These are phyloP conservation scores for Colletotrichum cordylinicola DNA, from an alignment of 2,329 filamentous ascomycete genomes.

Conservation along the genomic window DNA sequence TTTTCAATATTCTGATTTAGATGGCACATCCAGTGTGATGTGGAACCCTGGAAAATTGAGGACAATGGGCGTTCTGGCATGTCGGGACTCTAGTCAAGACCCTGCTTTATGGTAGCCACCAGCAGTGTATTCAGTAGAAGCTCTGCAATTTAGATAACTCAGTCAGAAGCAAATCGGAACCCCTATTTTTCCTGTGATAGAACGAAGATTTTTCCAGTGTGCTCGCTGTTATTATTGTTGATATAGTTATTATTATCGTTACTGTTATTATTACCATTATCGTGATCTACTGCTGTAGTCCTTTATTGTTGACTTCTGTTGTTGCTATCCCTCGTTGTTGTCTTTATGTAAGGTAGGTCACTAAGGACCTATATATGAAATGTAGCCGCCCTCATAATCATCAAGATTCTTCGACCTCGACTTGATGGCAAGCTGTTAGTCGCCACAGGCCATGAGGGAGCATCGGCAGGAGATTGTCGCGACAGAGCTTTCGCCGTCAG, in stretches of 20 bases:
- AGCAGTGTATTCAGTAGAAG: rapidly evolving
- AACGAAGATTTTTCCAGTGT: too few species aligned
- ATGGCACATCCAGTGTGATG: neutral
- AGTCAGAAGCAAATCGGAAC: too few species aligned
- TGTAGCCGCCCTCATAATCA: neutral
- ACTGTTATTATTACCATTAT: too few species aligned
- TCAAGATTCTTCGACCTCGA: neutral
- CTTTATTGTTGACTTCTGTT: rapidly evolving
- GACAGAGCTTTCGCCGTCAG: neutral
- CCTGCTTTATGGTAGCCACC: neutral
- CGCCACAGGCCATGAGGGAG: rapidly evolving
- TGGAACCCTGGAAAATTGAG: neutral
- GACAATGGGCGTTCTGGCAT: neutral
- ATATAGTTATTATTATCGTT: too few species aligned
- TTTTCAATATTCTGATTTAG: neutral
- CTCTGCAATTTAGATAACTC: neutral
- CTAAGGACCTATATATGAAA: too few species aligned
- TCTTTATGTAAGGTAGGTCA: too few species aligned
- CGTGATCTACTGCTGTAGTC: too few species aligned
- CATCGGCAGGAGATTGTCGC: neutral
- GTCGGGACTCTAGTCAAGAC: neutral
- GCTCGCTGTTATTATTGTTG: too few species aligned
- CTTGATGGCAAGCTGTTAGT: neutral
- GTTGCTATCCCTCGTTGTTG: too few species aligned
- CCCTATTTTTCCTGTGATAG: too few species aligned